Evolutionary conservation across 495 filamentous ascomycete genomes (phyloP).

Genomic region (Parachaetomium inaequale): DNA sequence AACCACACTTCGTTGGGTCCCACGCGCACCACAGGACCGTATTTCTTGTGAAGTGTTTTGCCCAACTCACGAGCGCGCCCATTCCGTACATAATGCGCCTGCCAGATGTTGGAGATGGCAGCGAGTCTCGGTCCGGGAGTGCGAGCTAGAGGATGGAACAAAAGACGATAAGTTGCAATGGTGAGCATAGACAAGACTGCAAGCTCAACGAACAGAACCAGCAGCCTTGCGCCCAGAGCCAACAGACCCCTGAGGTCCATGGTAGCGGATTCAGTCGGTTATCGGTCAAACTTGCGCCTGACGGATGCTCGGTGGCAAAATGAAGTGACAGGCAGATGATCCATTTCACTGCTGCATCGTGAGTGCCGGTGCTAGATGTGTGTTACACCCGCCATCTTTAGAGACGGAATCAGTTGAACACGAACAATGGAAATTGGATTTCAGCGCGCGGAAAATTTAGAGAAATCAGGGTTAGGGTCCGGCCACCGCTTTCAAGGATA

Average conservation of each 20-base stretch:
- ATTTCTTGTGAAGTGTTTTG: conserved; percentile 44
- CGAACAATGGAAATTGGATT: too few relatives aligned
- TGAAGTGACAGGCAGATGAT: too few relatives aligned
- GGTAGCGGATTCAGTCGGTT: too few relatives aligned
- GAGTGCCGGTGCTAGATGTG: too few relatives aligned
- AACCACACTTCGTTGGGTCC: conserved; percentile 56
- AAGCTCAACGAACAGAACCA: neutral
- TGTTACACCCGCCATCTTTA: too few relatives aligned
- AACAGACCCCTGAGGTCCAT: neutral
- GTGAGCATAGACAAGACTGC: neutral
- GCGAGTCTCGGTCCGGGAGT: conserved; percentile 38
- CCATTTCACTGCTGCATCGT: too few relatives aligned
- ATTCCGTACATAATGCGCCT: conserved; percentile 31
- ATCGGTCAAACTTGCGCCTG: neutral
- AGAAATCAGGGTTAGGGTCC: neutral
- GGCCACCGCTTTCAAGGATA: too few relatives aligned
- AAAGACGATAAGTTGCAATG: conserved; percentile 25
- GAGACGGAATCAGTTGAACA: too few relatives aligned
- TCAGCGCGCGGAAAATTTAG: neutral
- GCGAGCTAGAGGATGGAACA: conserved; percentile 33
- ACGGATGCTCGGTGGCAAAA: too few relatives aligned
- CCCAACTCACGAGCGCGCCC: conserved; percentile 31
- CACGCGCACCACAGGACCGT: conserved; percentile 55
- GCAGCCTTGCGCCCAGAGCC: neutral
- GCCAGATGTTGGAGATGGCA: conserved; percentile 40